Evolutionary conservation across 768 basidiomycete species (phyloP), one percentile per base, ranked within the genome.

Genomic region (Tulasnella sp.): DNA sequence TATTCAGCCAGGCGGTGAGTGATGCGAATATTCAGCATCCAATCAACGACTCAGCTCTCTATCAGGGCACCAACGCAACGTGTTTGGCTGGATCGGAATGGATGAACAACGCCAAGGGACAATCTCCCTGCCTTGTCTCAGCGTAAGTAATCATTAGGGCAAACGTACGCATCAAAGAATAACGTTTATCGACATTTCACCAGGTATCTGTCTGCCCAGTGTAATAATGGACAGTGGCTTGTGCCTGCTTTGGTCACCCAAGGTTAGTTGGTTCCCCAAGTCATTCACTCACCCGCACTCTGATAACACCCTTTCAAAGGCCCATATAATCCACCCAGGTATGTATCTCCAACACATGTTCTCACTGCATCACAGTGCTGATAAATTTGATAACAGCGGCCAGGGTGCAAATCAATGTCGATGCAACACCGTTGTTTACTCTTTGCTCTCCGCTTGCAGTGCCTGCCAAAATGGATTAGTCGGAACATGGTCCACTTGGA

Each of bases 51-150:
- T n/a, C n/a, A n/a, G n/a, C n/a, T n/a, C n/a, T n/a, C n/a, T n/a
- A n/a, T n/a, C n/a, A n/a, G n/a, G n/a, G n/a, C n/a, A 52, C 50
- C 28, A 52, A 52, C 16, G 42, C 16, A 10, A 52, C 42, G 1
- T 49, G 48, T 32, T 16, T 25, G 2, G 10, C 24, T 24, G 20
- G 20, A 19, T 43, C 29, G 15, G 22, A 15, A 12, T 52, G 42
- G 50, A 52, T 52, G 50, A 15, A 12, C 31, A 52, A 52, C 25
- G 28, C 41, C 4, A 24, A 27, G 19, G 41, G 41, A 7, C 50
- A 52, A 45, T 43, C 31, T 33, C 50, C 50, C 22, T 52, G 50
- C 28, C 32, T 52, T 20, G 50, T 52, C 41, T 52, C 50, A 3
- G 44, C 50, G 39, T 52, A 13, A 28, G 41, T 45, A 16, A 46